Conservation (phyloP, 2,329 filamentous ascomycete genomes). For the Ceratocystis eucalypticola region DNA sequence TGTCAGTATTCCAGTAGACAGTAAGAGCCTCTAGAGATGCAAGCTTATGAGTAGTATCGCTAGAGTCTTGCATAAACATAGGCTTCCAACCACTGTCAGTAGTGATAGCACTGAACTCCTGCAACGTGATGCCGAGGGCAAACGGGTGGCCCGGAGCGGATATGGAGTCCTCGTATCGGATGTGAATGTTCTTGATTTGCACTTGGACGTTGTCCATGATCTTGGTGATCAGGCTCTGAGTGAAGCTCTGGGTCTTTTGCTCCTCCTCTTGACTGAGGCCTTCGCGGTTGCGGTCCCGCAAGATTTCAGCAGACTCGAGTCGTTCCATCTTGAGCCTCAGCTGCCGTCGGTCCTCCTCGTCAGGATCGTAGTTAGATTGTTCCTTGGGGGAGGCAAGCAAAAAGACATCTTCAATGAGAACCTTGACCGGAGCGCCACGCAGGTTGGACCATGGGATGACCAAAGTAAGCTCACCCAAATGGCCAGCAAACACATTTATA, state of each 20-base stretch:
- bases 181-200: slow-evolving; percentile 94
- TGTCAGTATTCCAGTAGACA: slow-evolving; percentile 97
- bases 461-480: slow-evolving; percentile 81
- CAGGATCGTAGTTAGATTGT: slow-evolving; percentile 82
- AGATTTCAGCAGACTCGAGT: slow-evolving; percentile 84
- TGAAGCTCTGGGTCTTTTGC: slow-evolving; percentile 96
- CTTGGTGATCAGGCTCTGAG: slow-evolving; percentile 83
- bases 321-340: slow-evolving; percentile 98
- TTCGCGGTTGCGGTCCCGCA: slow-evolving; percentile 85
- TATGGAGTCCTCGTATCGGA: slow-evolving; percentile 95
- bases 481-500: slow-evolving; percentile 90
- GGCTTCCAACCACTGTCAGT: slow-evolving; percentile 92
- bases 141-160: slow-evolving; percentile 92
- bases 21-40: slow-evolving; percentile 80
- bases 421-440: slow-evolving; percentile 81
- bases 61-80: slow-evolving; percentile 84
- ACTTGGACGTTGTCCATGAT: slow-evolving; percentile 98
- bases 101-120: slow-evolving; percentile 93
- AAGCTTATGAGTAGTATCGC: slow-evolving; percentile 77
- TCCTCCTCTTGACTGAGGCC: slow-evolving; percentile 91
- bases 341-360: slow-evolving; percentile 75
- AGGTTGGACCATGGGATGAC: slow-evolving; percentile 97
- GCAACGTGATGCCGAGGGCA: slow-evolving; percentile 77
- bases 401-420: slow-evolving; percentile 95
- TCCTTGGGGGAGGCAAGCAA: slow-evolving; percentile 89